A percentile compares a stretch with the other conserved stretches of the same genome.
phyloP scores from a whole-genome alignment of 768 basidiomycete species.

The Boletus rubroflammeus region DNA sequence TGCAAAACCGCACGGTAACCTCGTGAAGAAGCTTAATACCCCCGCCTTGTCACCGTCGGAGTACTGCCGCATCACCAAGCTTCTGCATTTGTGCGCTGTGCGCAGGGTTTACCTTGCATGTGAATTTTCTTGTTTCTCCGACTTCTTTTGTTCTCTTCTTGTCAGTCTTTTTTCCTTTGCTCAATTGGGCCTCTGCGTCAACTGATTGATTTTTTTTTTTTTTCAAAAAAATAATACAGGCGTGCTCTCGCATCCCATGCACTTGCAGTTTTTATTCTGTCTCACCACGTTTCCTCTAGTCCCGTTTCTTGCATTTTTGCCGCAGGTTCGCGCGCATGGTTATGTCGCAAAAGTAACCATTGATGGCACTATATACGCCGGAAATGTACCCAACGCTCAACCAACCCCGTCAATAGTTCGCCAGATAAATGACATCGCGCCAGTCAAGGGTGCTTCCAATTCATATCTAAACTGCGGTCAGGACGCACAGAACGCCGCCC shows the following conservation, averaged over 20 bases:
- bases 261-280: neutral
- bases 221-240: neutral
- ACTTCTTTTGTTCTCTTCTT: neutral
- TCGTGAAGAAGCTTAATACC: slow-evolving; percentile 18
- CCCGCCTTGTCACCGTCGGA: slow-evolving; percentile 14
- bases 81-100: neutral
- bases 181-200: neutral
- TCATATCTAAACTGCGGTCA: slow-evolving; percentile 58
- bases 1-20: slow-evolving; percentile 13
- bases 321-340: slow-evolving; percentile 40
- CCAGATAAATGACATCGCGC: slow-evolving; percentile 39
- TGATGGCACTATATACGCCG: slow-evolving; percentile 42
- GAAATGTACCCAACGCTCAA: slow-evolving; percentile 41
- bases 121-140: neutral
- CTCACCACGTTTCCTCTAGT: slow-evolving; percentile 1
- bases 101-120: neutral
- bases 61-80: neutral
- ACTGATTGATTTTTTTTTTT: neutral
- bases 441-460: slow-evolving; percentile 58
- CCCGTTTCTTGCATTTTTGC: slow-evolving; percentile 10
- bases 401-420: slow-evolving; percentile 42
- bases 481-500: slow-evolving; percentile 44
- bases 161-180: neutral
- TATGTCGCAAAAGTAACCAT: slow-evolving; percentile 41
- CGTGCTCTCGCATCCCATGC: slow-evolving; percentile 2